A percentile compares a stretch with the other conserved stretches of the same genome.
Conservation (phyloP, 179 eudicot genomes). For the Drosera spatulata region DNA sequence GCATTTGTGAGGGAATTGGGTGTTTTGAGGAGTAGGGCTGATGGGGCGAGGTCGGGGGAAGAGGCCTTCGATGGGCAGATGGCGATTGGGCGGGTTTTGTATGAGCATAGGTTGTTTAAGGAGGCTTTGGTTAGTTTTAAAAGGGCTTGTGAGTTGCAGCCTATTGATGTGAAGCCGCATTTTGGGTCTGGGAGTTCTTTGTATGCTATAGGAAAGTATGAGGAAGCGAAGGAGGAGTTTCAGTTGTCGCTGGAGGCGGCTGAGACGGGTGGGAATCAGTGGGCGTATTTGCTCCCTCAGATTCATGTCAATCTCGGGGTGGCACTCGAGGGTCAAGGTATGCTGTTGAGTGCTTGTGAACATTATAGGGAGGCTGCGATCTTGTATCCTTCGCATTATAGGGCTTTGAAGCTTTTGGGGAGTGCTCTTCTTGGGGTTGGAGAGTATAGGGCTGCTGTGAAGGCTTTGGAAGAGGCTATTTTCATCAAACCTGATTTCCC, state of each 20-base stretch:
- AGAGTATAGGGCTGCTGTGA: conserved; percentile 87
- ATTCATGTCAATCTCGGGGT: conserved; percentile 96
- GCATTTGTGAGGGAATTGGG: conserved; percentile 69
- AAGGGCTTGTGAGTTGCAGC: conserved; percentile 82
- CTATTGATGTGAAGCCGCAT: conserved; percentile 89
- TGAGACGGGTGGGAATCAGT: conserved; percentile 86
- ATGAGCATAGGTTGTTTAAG: conserved; percentile 62
- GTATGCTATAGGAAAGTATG: conserved; percentile 51
- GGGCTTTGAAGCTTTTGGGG: conserved; percentile 94
- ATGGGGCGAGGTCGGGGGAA: conserved; percentile 69
- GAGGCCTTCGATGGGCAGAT: conserved; percentile 97
- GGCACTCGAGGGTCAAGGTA: conserved; percentile 86
- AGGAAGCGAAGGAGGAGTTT: conserved; percentile 70
- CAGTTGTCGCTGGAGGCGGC: conserved; percentile 73
- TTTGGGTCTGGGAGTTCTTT: conserved; percentile 84
- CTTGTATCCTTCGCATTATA: conserved; percentile 81
- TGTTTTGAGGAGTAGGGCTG: conserved; percentile 67
- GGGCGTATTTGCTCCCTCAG: conserved; percentile 89
- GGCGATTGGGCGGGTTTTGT: conserved; percentile 84
- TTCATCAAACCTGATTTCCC: conserved; percentile 81
- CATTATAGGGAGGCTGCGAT: conserved; percentile 98
- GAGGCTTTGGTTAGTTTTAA: conserved; percentile 78
- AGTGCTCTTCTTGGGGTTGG: conserved; percentile 96
- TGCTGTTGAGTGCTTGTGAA: conserved; percentile 95
- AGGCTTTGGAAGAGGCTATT: conserved; percentile 93